Evolutionary conservation across 2,329 filamentous ascomycete genomes (phyloP), one percentile per base, ranked within the genome.

Genomic region (Xylaria hypoxylon): DNA sequence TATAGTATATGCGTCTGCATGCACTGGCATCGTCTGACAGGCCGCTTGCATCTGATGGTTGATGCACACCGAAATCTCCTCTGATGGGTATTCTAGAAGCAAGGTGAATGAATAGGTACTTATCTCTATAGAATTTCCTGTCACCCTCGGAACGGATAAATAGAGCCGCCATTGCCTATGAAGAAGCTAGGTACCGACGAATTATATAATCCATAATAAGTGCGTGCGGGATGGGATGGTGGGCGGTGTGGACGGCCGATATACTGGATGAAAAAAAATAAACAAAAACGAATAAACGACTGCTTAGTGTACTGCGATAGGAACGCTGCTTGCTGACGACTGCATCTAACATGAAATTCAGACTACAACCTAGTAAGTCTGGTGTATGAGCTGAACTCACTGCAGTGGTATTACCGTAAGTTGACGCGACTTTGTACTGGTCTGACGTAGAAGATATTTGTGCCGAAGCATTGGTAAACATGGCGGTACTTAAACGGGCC

Each of bases 1-100:
- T 38, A 33, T n/a, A 48, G 59, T 35, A 33, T 63, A 68, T 68
- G 67, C 59, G 59, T 40, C 51, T 64, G 47, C 48, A 64, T 62
- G 63, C 58, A 51, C 28, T 45, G 19, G 40, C 52, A 38, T 35
- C 6, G 22, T 19, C 57, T 67, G 40, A 50, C 28, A 42, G 60
- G 33, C 56, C 57, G 48, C 48, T 48, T 59, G 45, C 35, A 45
- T 45, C 53, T 62, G 59, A 35, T 33, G 48, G 40, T 17, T 56
- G n/a, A n/a, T n/a, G n/a, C n/a, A n/a, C n/a, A n/a, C n/a, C n/a
- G n/a, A n/a, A n/a, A n/a, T 48, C 56, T 40, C 38, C 42, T 47
- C 53, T 63, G 59, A 31, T 28, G 50, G 44, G 22, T 51, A 47
- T 59, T 48, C 52, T 33, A 51, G 50, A 48, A 59, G 45, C 19